Percentiles rank a stretch among this genome's conserved stretches.
Conservation (phyloP, 176 grass and related monocot genomes). For the Thalia dealbata region DNA sequence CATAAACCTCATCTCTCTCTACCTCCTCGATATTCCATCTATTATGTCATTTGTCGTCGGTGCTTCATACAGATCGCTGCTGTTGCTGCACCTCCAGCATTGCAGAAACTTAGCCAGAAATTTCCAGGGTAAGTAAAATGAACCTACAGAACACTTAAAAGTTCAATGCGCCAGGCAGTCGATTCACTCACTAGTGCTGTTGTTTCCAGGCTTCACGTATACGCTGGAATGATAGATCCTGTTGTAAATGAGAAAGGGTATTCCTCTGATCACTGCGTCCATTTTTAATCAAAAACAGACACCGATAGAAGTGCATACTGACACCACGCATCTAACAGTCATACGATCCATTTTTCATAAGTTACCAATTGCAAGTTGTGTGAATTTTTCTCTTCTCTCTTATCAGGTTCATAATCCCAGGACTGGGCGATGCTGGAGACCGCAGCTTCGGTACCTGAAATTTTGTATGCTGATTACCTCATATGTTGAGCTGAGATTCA, state of each 20-base stretch:
- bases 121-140: slow-evolving; percentile 64
- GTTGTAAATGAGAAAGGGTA: slow-evolving; percentile 98
- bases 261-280: slow-evolving; percentile 6
- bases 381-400: slow-evolving; percentile 14
- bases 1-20: slow-evolving; percentile 11
- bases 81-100: slow-evolving; percentile 80
- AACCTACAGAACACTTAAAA: background rate
- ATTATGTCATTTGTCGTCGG: slow-evolving; percentile 3
- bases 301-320: background rate
- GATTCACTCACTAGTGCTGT: background rate
- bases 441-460: slow-evolving; percentile 67
- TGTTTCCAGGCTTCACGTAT: slow-evolving; percentile 69
- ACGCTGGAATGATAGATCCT: slow-evolving; percentile 84
- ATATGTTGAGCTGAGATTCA: background rate
- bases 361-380: background rate
- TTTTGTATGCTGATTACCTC: slow-evolving; percentile 1
- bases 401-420: slow-evolving; percentile 82
- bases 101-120: slow-evolving; percentile 74
- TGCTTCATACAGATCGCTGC: slow-evolving; percentile 57
- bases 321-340: background rate
- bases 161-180: background rate
- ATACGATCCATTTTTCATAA: slow-evolving; percentile 1
- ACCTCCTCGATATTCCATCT: background rate
- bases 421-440: slow-evolving; percentile 93
- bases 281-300: background rate